Conservation (phyloP, 371 early-diverging fungal species). For the Haplosporangium sp. region DNA sequence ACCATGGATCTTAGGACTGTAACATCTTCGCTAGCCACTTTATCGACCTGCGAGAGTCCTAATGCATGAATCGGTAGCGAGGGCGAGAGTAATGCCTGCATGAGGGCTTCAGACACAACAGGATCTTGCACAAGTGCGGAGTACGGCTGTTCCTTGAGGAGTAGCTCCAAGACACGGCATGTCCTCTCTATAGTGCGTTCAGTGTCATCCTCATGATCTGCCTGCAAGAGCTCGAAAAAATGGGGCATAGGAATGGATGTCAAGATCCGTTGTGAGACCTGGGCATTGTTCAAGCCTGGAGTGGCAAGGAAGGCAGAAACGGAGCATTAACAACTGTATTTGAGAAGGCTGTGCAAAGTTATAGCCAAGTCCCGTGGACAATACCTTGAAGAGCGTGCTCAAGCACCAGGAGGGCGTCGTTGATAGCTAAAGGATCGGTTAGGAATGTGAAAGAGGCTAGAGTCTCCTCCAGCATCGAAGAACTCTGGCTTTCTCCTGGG, state of each 20-base stretch:
- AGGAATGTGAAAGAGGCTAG: constrained; percentile 23
- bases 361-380: not conserved
- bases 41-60: constrained; percentile 44
- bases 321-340: not conserved
- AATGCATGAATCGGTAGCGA: constrained; percentile 13
- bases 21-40: constrained; percentile 15
- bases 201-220: constrained; percentile 34
- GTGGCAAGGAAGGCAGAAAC: not conserved
- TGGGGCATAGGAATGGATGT: constrained; percentile 20
- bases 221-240: constrained; percentile 37
- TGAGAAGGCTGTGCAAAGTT: too few species aligned
- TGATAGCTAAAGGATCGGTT: constrained; percentile 30
- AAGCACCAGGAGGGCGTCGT: constrained; percentile 31
- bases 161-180: constrained; percentile 23
- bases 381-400: constrained; percentile 29
- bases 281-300: constrained; percentile 5
- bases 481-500: not conserved
- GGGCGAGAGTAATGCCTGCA: constrained; percentile 28
- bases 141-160: constrained; percentile 22
- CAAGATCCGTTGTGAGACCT: constrained; percentile 19
- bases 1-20: constrained; percentile 19
- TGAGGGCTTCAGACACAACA: constrained; percentile 12
- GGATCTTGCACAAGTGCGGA: constrained; percentile 26
- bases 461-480: constrained; percentile 11
- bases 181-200: constrained; percentile 25